phyloP scores from a whole-genome alignment of 345 rosid genomes.

The Crucihimalaya himalaica region DNA sequence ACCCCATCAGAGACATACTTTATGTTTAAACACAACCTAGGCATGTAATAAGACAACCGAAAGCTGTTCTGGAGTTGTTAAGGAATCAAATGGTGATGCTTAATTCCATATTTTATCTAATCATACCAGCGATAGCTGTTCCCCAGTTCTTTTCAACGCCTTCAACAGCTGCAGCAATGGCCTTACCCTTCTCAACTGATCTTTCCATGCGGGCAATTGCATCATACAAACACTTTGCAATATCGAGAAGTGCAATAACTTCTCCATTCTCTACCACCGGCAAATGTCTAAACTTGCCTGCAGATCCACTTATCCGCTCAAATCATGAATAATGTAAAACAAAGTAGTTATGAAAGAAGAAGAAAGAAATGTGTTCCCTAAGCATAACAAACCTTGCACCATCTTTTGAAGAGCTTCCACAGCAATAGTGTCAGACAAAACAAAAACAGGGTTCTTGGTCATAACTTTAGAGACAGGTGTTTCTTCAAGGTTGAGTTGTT shows the following conservation, averaged over 20 bases:
- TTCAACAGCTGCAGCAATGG: slow-evolving; percentile 98
- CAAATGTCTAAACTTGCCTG: slow-evolving; percentile 97
- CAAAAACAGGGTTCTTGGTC: slow-evolving; percentile 94
- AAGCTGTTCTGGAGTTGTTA: neutral
- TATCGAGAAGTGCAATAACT: slow-evolving; percentile 94
- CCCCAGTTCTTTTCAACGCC: slow-evolving; percentile 97
- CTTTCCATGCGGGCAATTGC: slow-evolving; percentile 99
- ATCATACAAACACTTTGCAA: slow-evolving; percentile 97
- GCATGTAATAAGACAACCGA: neutral
- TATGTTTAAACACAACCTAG: neutral
- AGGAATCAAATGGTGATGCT: neutral
- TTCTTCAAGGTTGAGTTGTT: slow-evolving; percentile 68
- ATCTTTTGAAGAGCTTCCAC: slow-evolving; percentile 98
- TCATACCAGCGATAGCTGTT: slow-evolving; percentile 71
- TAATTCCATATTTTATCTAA: neutral
- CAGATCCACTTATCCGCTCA: slow-evolving; percentile 26
- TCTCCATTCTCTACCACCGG: slow-evolving; percentile 99
- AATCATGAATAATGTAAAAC: neutral
- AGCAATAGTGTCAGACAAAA: slow-evolving; percentile 90
- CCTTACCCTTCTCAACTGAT: slow-evolving; percentile 96
- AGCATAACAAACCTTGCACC: slow-evolving; percentile 82
- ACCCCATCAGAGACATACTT: neutral
- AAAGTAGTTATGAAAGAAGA: slow-evolving; percentile 8
- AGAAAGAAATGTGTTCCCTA: slow-evolving; percentile 5
- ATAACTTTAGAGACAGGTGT: slow-evolving; percentile 91